These are phyloP conservation scores for Chrysoporthe deuterocubensis DNA, from an alignment of 2,329 filamentous ascomycete genomes.

Conservation along the genomic window DNA sequence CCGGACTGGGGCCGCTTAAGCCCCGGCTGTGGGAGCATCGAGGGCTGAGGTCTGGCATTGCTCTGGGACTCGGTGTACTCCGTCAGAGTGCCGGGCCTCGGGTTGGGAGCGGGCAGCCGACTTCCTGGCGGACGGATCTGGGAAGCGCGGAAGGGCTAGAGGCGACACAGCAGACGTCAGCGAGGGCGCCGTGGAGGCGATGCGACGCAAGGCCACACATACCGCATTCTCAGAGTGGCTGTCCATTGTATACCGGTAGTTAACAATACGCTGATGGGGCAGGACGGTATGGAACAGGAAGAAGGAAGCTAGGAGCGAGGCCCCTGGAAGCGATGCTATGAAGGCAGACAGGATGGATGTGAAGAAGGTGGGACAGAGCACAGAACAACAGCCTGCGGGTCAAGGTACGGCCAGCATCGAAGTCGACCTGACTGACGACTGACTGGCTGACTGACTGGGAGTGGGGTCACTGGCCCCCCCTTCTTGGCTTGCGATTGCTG, in stretches of 20 bases:
- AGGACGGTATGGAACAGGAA: slow-evolving; percentile 29
- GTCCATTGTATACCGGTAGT: slow-evolving; percentile 38
- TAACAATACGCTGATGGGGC: slow-evolving; percentile 33
- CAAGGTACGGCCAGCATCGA: not conserved
- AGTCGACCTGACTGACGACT: not conserved
- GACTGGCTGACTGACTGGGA: not conserved
- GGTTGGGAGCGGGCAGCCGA: slow-evolving; percentile 31
- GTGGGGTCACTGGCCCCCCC: not conserved
- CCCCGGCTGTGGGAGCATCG: slow-evolving; percentile 45
- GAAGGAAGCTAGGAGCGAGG: slow-evolving; percentile 30
- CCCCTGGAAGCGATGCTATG: slow-evolving; percentile 27
- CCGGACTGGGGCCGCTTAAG: slow-evolving; percentile 52
- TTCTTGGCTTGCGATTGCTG: not conserved
- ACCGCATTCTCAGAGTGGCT: slow-evolving; percentile 41
- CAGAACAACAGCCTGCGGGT: too few species aligned
- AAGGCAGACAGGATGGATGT: slow-evolving; percentile 22
- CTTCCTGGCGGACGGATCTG: slow-evolving; percentile 31
- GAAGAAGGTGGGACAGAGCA: slow-evolving; percentile 3
- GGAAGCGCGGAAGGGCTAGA: slow-evolving; percentile 33
- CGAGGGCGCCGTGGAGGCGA: not conserved
- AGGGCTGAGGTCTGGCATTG: slow-evolving; percentile 55
- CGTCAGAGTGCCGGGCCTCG: slow-evolving; percentile 42
- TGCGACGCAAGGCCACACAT: slow-evolving; percentile 28
- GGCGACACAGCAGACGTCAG: not conserved
- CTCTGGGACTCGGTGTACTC: slow-evolving; percentile 65